Evolutionary conservation across 495 filamentous ascomycete species (phyloP), one percentile per base, ranked within the genome.

Genomic region (Parmelia sp.): DNA sequence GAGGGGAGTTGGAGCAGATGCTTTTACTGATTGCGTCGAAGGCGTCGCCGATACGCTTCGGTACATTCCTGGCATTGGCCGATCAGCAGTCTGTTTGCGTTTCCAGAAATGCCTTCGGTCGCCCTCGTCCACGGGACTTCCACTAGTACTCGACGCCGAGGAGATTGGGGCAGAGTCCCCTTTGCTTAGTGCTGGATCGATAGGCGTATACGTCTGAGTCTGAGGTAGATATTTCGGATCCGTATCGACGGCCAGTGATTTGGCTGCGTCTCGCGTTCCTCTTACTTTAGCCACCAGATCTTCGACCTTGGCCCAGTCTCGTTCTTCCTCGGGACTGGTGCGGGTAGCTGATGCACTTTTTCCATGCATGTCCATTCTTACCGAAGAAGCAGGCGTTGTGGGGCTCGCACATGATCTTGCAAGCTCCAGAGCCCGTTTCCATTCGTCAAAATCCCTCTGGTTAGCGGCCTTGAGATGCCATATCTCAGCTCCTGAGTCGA

Each of bases 401-500:
- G 76, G 73, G 33, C 69, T 72, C 67, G 33, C 68, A 39, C 47
- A 70, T 55, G 60, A 69, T 69, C 64, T 75, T 69, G 60, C 74
- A 73, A 64, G 76, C 73, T 97, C 92, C 36, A 98, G 74, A 4
- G 92, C 94, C 53, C 82, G 79, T 49, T 87, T 90, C 94, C 94
- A 98, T 2, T 88, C 87, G 27, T 78, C 80, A 74, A 96, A 98
- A 55, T 97, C 95, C 63, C 85, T 86, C 11, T 84, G 82, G 66
- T 88, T 93, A 33, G 80, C 82, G 29, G 93, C 91, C 65, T 86
- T 86, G n/a, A 98, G 79, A 78, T 97, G 94, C 94, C 94, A 98
- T 14, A 98, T 83, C 73, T 98, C 94, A 8, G 93, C 92, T 0
- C 94, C 94, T 0, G 95, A 97, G 70, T 98, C 94, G 58, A 98